phyloP scores from a whole-genome alignment of 768 basidiomycete species.

The Pleurotus cornucopiae region DNA sequence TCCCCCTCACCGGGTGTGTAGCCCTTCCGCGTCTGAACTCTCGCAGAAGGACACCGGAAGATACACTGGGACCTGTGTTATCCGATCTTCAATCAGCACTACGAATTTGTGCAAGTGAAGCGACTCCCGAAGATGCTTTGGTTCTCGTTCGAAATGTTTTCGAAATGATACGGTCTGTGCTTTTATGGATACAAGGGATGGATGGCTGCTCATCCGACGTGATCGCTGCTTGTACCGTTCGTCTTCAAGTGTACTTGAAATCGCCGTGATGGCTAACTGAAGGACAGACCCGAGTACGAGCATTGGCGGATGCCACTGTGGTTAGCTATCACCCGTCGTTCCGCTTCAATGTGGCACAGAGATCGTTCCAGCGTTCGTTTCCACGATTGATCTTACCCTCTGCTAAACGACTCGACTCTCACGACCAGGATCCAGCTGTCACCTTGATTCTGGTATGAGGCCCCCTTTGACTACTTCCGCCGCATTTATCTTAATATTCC shows the following conservation, averaged over 20 bases:
- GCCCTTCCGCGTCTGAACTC: conserved; percentile 43
- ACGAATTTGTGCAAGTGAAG: conserved; percentile 18
- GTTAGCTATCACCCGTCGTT: conserved; percentile 32
- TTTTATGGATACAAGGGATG: conserved; percentile 26
- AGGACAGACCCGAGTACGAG: conserved; percentile 21
- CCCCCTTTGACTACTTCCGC: not conserved
- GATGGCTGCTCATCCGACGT: conserved; percentile 18
- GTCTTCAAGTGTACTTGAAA: conserved; percentile 8
- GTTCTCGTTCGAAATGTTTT: conserved; percentile 24
- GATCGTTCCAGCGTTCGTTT: conserved; percentile 39
- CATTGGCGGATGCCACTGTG: conserved; percentile 32
- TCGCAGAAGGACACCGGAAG: conserved; percentile 35
- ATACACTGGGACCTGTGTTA: conserved; percentile 39
- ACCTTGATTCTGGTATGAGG: conserved; percentile 34
- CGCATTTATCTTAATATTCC: not conserved
- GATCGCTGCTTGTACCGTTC: conserved; percentile 24
- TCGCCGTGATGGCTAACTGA: not conserved
- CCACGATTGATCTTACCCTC: conserved; percentile 39
- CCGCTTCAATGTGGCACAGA: conserved; percentile 39
- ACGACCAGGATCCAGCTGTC: conserved; percentile 35
- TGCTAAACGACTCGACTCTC: conserved; percentile 27
- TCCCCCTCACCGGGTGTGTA: conserved; percentile 14
- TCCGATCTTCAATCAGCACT: conserved; percentile 30
- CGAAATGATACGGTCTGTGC: conserved; percentile 20
- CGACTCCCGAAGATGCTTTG: conserved; percentile 27